phyloP scores from a whole-genome alignment of 176 grass and related monocot species.

The Calamus simplicifolius region DNA sequence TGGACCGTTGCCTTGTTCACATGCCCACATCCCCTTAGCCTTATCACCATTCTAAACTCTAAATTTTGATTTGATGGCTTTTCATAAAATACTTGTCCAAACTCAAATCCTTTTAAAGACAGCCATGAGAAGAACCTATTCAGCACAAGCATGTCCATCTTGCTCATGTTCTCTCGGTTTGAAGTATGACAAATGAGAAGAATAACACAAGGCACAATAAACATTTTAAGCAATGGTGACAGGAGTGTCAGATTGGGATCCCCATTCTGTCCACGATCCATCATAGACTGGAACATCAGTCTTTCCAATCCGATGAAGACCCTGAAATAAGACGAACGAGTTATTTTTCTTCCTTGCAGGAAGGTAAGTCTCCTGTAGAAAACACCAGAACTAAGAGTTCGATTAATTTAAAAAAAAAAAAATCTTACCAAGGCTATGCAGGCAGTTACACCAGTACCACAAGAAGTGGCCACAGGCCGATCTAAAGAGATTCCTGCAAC shows the following conservation, averaged over 20 bases:
- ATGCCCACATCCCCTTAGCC: no score
- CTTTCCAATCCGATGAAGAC: conserved; percentile 70
- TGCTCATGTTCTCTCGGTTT: no score
- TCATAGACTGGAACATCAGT: conserved; percentile 68
- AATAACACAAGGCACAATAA: background rate
- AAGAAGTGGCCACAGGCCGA: conserved; percentile 57
- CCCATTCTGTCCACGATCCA: conserved; percentile 92
- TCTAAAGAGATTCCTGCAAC: conserved; percentile 73
- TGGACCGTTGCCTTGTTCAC: no score
- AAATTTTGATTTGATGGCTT: no score
- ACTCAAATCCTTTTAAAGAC: no score
- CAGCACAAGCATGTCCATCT: no score
- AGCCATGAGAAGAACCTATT: no score
- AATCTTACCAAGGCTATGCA: conserved; percentile 74
- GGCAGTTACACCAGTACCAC: conserved; percentile 92
- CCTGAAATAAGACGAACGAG: conserved; percentile 37
- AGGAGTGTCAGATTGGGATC: conserved; percentile 55
- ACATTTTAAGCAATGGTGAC: conserved; percentile 33
- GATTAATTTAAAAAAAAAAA: no score
- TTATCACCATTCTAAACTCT: no score
- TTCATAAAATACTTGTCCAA: no score
- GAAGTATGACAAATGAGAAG: no score
- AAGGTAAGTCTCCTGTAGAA: background rate
- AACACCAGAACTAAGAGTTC: no score
- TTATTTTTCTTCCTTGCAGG: conserved; percentile 11